A percentile compares a stretch with the other conserved stretches of the same genome.
Conservation (phyloP, 129 eudicot species). For the Silybum marianum region DNA sequence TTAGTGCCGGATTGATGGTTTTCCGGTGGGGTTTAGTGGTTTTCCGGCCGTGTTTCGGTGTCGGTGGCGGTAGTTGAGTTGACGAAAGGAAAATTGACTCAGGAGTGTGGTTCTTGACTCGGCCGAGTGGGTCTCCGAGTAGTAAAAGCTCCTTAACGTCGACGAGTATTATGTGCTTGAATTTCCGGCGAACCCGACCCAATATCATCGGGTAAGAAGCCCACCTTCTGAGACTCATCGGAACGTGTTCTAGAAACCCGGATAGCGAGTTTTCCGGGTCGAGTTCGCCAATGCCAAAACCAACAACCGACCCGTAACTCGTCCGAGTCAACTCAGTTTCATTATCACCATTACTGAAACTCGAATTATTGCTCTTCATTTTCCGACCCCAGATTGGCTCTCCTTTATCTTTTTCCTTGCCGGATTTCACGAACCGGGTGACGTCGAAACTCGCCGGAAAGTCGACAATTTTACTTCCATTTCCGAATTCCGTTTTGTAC, state of each 20-base stretch:
- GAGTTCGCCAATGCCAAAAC: conserved; percentile 73
- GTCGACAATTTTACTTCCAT: conserved; percentile 13
- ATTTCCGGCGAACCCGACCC: conserved; percentile 72
- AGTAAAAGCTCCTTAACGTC: conserved; percentile 60
- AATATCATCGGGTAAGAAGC: conserved; percentile 79
- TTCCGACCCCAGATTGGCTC: conserved; percentile 80
- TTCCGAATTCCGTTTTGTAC: conserved; percentile 21
- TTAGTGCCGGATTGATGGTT: conserved; percentile 41
- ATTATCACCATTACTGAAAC: conserved; percentile 17
- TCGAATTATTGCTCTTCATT: conserved; percentile 34
- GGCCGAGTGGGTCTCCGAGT: conserved; percentile 74
- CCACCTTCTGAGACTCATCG: conserved; percentile 73
- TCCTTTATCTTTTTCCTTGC: conserved; percentile 42
- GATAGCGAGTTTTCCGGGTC: conserved; percentile 84
- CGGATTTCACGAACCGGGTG: conserved; percentile 52
- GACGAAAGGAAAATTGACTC: conserved; percentile 57
- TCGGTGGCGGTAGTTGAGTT: not conserved
- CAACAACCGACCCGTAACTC: conserved; percentile 87
- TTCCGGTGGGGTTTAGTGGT: conserved; percentile 41
- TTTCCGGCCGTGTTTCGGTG: conserved; percentile 37
- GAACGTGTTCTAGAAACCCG: conserved; percentile 72
- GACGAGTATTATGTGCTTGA: conserved; percentile 60
- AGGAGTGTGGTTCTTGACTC: conserved; percentile 58
- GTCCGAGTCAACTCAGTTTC: conserved; percentile 51
- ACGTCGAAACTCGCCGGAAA: conserved; percentile 44